A percentile compares a stretch with the other conserved stretches of the same genome.
Evolutionary conservation across 208 protist genomes (phyloP).

Genomic region (Trypanosoma theileri): DNA sequence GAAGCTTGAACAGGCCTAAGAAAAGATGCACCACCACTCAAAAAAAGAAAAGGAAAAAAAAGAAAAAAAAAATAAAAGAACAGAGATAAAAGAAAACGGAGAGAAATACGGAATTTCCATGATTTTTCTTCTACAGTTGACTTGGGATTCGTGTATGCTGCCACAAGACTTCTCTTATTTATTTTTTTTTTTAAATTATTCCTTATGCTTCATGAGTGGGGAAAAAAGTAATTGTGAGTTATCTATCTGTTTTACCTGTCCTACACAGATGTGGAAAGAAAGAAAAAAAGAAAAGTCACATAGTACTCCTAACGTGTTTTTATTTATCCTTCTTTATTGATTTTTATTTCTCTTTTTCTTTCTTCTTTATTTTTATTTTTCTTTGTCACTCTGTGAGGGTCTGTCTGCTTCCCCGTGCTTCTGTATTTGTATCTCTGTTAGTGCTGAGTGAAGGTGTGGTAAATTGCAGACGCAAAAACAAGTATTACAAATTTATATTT

Average conservation of each 20-base stretch:
- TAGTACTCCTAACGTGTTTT: background rate
- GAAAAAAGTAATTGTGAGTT: too few species aligned
- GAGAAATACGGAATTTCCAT: background rate
- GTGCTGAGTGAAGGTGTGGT: slow-evolving; percentile 5
- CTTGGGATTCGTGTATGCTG: too few species aligned
- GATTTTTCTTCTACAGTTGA: background rate
- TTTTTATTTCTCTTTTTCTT: slow-evolving; percentile 2
- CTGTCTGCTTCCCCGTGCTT: slow-evolving; percentile 8
- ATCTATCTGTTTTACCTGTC: too few species aligned
- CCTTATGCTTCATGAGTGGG: too few species aligned
- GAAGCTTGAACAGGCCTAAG: slow-evolving; percentile 12
- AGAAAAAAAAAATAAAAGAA: slow-evolving; percentile 10
- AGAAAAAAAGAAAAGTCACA: background rate
- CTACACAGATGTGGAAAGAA: background rate
- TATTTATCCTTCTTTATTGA: slow-evolving; percentile 10
- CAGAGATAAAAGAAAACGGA: slow-evolving; percentile 5
- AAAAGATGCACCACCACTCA: background rate
- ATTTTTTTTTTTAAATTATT: too few species aligned
- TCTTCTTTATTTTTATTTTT: slow-evolving; percentile 3
- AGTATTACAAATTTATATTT: slow-evolving; percentile 14
- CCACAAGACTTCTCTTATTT: too few species aligned
- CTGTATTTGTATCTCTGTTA: slow-evolving; percentile 10
- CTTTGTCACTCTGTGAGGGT: slow-evolving; percentile 12
- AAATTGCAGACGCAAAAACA: slow-evolving; percentile 6
- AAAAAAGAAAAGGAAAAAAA: slow-evolving; percentile 12